Evolutionary conservation across 352 stramenopile genomes (phyloP).

Genomic region (Globisporangium nunn): DNA sequence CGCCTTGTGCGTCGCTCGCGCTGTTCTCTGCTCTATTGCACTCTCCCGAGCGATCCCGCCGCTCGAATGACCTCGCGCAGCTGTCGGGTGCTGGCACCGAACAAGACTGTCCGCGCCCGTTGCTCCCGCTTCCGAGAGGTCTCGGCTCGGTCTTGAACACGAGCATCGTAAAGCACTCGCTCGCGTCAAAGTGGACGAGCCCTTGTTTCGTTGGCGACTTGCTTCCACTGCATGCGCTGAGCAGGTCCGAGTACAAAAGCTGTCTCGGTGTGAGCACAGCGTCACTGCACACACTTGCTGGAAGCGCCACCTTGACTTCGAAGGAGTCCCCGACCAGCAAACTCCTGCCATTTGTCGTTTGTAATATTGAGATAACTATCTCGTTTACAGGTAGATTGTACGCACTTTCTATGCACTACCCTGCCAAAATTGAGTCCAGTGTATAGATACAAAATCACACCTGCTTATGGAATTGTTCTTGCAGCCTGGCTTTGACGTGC

Average conservation of each 20-base stretch:
- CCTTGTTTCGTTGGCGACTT: constrained; percentile 9
- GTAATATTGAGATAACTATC: no score
- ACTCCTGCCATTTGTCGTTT: no score
- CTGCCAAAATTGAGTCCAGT: no score
- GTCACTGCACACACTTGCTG: neutral
- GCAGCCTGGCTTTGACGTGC: no score
- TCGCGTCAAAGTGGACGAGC: constrained; percentile 29
- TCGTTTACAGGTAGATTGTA: no score
- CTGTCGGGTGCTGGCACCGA: neutral
- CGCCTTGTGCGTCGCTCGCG: neutral
- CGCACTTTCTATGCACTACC: no score
- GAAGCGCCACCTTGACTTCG: neutral
- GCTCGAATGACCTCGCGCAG: no score
- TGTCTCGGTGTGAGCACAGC: constrained; percentile 18
- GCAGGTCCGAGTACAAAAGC: constrained; percentile 40
- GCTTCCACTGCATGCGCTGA: constrained; percentile 9
- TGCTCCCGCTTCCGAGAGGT: neutral
- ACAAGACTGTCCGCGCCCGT: neutral
- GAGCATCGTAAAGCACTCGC: constrained; percentile 40
- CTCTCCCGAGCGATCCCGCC: no score
- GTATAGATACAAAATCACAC: no score
- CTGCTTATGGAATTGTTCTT: no score
- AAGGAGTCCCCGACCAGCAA: no score
- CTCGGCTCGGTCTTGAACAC: constrained; percentile 35
- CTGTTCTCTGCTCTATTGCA: neutral